phyloP scores from a whole-genome alignment of 164 flowering plant genomes.

The Saururus chinensis region DNA sequence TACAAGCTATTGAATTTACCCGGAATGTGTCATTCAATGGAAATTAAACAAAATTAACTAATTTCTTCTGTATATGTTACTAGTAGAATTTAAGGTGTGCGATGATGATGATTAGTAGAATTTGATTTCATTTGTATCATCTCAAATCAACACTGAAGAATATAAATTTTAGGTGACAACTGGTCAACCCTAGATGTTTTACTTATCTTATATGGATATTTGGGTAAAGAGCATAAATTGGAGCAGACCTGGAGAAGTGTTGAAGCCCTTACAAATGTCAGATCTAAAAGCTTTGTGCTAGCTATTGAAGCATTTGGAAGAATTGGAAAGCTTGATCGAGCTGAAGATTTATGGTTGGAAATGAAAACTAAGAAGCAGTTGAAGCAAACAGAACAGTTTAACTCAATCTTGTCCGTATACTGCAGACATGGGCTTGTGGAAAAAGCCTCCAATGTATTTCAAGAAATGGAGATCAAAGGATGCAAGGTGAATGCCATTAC shows the following conservation, averaged over 20 bases:
- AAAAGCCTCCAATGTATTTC: slow-evolving; percentile 51
- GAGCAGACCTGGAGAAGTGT: slow-evolving; percentile 51
- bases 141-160: background rate
- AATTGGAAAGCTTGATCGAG: slow-evolving; percentile 41
- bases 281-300: slow-evolving; percentile 58
- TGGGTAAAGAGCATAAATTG: slow-evolving; percentile 49
- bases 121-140: too few species aligned
- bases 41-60: too few species aligned
- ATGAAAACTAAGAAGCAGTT: slow-evolving; percentile 47
- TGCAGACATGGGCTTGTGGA: slow-evolving; percentile 54
- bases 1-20: too few species aligned
- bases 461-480: slow-evolving; percentile 49
- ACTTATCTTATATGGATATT: slow-evolving; percentile 68
- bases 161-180: slow-evolving; percentile 24
- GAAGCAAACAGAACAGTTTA: slow-evolving; percentile 65
- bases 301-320: slow-evolving; percentile 92
- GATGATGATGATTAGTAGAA: too few species aligned
- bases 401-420: slow-evolving; percentile 70
- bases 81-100: too few species aligned
- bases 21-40: too few species aligned
- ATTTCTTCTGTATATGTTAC: too few species aligned
- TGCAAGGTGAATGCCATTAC: slow-evolving; percentile 80
- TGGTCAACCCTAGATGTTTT: slow-evolving; percentile 87
- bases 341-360: slow-evolving; percentile 75
- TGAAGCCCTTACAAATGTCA: slow-evolving; percentile 37